Base-by-base conservation (phyloP, 495 filamentous ascomycete species). In the Lasiosphaeria ovina region DNA sequence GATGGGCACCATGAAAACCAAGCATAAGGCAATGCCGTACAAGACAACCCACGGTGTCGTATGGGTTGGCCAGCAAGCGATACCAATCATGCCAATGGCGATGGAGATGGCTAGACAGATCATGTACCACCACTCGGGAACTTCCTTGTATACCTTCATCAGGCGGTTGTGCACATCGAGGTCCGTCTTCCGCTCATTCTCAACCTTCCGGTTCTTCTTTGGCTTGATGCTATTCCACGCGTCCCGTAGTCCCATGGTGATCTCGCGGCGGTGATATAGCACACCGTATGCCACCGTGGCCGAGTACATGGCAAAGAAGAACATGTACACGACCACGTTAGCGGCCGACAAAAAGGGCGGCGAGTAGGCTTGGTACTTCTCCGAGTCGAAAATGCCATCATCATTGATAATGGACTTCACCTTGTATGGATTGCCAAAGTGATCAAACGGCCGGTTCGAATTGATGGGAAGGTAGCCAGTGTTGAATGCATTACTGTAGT, bases 101-200 rank as follows among this genome's bases (percentile, higher is more conserved):
- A 74, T 60, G 16, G 72, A 66, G 6, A 73, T 40, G 31, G 62
- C 66, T 12, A 78, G 66, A 17, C 62, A 57, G 49, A 72, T 66
- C 44, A 73, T 62, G 55, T 75, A 78, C 76, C 76, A 78, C 72
- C 72, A 74, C 62, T 78, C 72, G 5, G 76, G 74, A 0, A 77
- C 75, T 53, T 78, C 75, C 33, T 60, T 57, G 49, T 78, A 78
- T 6, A 63, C 61, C 11, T 60, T 57, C 76, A 78, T 78, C 33
- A 77, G 69, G 3, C 75, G 67, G 62, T 72, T 75, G 62, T 78
- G 76, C 8, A 72, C 61, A 47, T 70, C 68, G 14, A 68, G 59
- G 54, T 73, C 66, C 40, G 24, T 55, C 35, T 58, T 48, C 17
- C 36, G 45, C 38, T 49, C 52, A 47, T 55, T 63, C 34, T 61